A percentile compares a stretch with the other conserved stretches of the same genome.
Conservation (phyloP, 2,329 filamentous ascomycete genomes). For the Exophiala aquamarina region DNA sequence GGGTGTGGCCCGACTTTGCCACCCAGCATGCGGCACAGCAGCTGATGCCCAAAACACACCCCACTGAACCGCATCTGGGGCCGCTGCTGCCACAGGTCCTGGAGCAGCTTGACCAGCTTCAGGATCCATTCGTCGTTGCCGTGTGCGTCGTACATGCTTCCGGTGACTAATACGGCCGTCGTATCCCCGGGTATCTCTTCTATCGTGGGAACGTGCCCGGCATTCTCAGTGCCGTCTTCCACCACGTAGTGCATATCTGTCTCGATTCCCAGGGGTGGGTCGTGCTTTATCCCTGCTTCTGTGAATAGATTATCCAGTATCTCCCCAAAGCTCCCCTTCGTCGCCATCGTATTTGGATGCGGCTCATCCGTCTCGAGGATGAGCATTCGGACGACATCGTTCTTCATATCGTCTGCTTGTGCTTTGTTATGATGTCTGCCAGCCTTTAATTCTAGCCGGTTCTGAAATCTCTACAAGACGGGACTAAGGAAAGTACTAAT, state of each 20-base stretch:
- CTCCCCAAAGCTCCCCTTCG: constrained; percentile 55
- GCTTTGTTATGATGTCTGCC: too few relatives aligned
- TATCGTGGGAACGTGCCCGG: constrained; percentile 32
- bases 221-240: constrained; percentile 42
- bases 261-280: constrained; percentile 56
- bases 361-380: constrained; percentile 61
- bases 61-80: constrained; percentile 53
- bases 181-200: constrained; percentile 47
- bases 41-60: constrained; percentile 51
- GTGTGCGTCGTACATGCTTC: constrained; percentile 50
- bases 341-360: constrained; percentile 51
- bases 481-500: background rate
- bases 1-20: constrained; percentile 38
- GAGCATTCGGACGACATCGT: constrained; percentile 42
- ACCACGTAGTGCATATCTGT: constrained; percentile 58
- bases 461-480: too few relatives aligned
- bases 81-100: constrained; percentile 49
- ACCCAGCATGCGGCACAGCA: constrained; percentile 46
- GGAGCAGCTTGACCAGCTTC: constrained; percentile 44
- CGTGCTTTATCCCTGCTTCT: constrained; percentile 52
- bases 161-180: constrained; percentile 47
- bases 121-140: constrained; percentile 46
- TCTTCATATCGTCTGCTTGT: too few relatives aligned
- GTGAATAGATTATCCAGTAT: constrained; percentile 55
- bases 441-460: too few relatives aligned